Base-by-base conservation (phyloP, 2,329 filamentous ascomycete genomes). In the Cladobotryum protrusum region DNA sequence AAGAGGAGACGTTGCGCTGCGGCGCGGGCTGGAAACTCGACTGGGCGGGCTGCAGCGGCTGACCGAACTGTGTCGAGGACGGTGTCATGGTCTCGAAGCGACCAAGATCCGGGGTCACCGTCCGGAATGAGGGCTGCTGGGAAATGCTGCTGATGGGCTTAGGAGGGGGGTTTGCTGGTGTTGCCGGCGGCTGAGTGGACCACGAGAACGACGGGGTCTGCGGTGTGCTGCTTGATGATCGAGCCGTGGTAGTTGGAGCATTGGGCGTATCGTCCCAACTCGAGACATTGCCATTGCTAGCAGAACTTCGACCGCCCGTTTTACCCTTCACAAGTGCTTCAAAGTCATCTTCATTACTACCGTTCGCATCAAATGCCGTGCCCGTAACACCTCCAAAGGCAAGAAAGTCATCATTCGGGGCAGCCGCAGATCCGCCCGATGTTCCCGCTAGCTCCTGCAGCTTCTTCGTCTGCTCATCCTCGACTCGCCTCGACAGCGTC, bases 391-490 rank as follows among this genome's bases (percentile, higher is more conserved):
- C 78, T n/a, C 81, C 82, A 61, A 88, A 87, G 2, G 81, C 82
- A 69, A 88, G 77, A 56, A 87, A 85, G 59, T 88, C 84, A 42
- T 86, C 83, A 57, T 69, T 80, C 4, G 76, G 70, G 3, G 72
- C 73, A 11, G 72, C 67, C 6, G 72, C 63, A 14, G 43, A 44
- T 18, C 77, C 75, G 41, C 76, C 77, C 24, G 77, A 73, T 8
- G 71, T 76, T 1, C 84, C 81, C 0, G 82, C 82, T 7, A 97
- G 76, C 60, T 96, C 92, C 63, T 91, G 87, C 3, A 99, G 72
- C 63, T 96, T 97, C 61, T 83, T 85, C 6, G 79, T 86, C 61
- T 97, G 93, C 63, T 97, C 93, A 15, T 86, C 81, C 64, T 99
- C 92, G 33, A 99, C 87, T 49, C 84, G 83, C 15, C 77, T 72